phyloP scores from a whole-genome alignment of 306 rosid genomes.

The Malus asiatica region DNA sequence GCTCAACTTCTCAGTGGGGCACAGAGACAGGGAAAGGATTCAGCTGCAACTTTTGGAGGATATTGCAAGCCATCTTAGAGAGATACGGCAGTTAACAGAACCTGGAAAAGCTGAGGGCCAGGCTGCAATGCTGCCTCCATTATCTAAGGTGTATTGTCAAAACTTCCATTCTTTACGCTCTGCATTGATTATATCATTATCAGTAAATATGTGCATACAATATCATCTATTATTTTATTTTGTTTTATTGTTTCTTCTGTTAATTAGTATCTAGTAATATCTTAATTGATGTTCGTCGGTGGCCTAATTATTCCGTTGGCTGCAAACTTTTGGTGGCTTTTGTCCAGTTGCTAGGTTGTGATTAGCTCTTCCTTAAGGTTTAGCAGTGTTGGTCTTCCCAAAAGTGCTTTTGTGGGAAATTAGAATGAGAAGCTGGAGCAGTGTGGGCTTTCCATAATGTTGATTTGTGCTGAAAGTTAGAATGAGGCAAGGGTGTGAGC shows the following conservation, averaged over 20 bases:
- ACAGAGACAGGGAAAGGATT: conserved; percentile 28
- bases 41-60: conserved; percentile 34
- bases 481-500: neutral
- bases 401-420: neutral
- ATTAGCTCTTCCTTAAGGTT: neutral
- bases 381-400: neutral
- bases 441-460: neutral
- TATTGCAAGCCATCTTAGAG: conserved; percentile 33
- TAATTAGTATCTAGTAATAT: neutral
- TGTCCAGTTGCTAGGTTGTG: neutral
- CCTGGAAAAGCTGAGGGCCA: conserved; percentile 28
- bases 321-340: neutral
- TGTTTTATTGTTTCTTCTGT: neutral
- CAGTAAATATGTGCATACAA: neutral
- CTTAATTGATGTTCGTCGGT: neutral
- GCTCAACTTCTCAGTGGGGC: conserved; percentile 30
- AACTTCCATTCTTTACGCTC: neutral
- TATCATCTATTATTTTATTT: neutral
- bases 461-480: neutral
- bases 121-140: conserved; percentile 35
- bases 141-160: conserved; percentile 28
- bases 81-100: conserved; percentile 29
- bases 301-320: neutral
- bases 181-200: neutral
- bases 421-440: neutral